phyloP scores from a whole-genome alignment of 768 basidiomycete species.

The Astraeus odoratus region DNA sequence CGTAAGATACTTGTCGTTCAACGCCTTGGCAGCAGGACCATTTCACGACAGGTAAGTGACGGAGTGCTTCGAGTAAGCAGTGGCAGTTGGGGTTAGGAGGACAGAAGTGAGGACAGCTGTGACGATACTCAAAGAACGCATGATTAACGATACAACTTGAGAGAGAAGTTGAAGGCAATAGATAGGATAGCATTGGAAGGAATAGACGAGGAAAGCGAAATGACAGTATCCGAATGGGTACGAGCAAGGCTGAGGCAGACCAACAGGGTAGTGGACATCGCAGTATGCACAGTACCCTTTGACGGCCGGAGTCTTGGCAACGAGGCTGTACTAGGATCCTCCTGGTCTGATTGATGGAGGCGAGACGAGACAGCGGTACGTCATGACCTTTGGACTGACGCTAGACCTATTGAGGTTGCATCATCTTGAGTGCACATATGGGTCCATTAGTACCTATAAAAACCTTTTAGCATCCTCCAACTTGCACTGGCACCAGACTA shows the following conservation, averaged over 20 bases:
- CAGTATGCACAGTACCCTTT: background rate
- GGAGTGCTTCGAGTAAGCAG: constrained; percentile 10
- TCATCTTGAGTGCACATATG: too few relatives aligned
- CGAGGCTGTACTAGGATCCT: background rate
- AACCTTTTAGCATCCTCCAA: too few relatives aligned
- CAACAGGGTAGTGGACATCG: background rate
- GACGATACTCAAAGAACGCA: constrained; percentile 14
- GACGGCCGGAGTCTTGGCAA: background rate
- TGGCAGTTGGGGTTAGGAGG: constrained; percentile 16
- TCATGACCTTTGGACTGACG: background rate
- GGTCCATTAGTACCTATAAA: too few relatives aligned
- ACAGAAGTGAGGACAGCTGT: constrained; percentile 9
- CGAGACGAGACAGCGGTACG: too few relatives aligned
- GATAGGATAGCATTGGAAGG: constrained; percentile 3
- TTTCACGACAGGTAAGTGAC: constrained; percentile 15
- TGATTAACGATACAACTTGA: constrained; percentile 11
- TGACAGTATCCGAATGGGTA: constrained; percentile 7
- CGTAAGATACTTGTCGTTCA: constrained; percentile 16
- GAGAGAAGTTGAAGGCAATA: constrained; percentile 4
- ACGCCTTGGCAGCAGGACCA: constrained; percentile 19
- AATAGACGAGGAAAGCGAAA: constrained; percentile 2
- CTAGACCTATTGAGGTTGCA: too few relatives aligned
- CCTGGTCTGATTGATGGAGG: background rate
- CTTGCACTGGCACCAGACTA: too few relatives aligned
- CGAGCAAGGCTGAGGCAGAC: constrained; percentile 1